Evolutionary conservation across 306 rosid genomes (phyloP), one percentile per base, ranked within the genome.

Genomic region (Albizia julibrissin): DNA sequence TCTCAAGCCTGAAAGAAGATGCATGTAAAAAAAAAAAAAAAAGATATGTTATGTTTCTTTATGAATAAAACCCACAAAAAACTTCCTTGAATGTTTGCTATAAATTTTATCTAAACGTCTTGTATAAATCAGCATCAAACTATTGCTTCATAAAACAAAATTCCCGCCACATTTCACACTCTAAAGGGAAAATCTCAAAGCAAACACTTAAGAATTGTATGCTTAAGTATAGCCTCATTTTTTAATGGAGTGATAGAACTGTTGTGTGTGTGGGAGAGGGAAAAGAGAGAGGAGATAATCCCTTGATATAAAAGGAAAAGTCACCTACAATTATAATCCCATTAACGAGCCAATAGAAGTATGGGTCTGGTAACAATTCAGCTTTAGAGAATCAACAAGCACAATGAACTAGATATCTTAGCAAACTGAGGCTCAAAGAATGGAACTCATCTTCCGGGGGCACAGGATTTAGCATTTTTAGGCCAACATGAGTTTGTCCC

Each of bases 401-500:
- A 79, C 24, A 54, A 72, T 84, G 72, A 62, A 81, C 80, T 43
- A 77, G 75, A 79, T 83, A 72, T 82, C 75, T 72, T 61, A 54
- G 80, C 80, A 49, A 52, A 65, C 68, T 66, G 66, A 73, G 79
- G 82, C 77, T 64, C 80, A 37, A 72, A 76, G 42, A 73, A 75
- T 31, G 75, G 77, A 68, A 56, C 73, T 89, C 89, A 88, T 88
- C 89, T 83, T 89, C 90, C 86, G 2, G 81, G 74, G 52, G 79
- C 42, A 80, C 84, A 76, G 59, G 61, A 72, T 80, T 84, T 90
- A 76, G 81, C 67, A 86, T 84, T 72, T 89, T 89, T 89, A 21
- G 89, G 94, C 98, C 98, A 94, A 89, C 98, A 94, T 76, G 95
- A 85, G 59, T 85, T 81, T 72, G 88, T 72, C 69, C 88, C 93